Evolutionary conservation across 1,284 basidiomycete genomes (phyloP), one percentile per base, ranked within the genome.

Genomic region (Phlebopus sp.): DNA sequence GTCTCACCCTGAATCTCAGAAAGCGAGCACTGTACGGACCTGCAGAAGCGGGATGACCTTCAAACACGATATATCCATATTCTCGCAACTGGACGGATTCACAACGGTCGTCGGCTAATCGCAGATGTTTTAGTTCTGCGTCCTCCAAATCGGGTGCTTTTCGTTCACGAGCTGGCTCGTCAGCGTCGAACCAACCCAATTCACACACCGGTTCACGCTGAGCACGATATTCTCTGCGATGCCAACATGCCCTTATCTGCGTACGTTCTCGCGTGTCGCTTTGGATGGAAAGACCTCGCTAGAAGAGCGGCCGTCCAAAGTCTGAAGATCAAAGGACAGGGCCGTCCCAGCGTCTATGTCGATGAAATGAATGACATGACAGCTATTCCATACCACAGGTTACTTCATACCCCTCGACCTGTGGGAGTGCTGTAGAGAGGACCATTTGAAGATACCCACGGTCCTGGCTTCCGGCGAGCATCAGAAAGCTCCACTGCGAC

Each of bases 1-100:
- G 64, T 73, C 71, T 3, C 32, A 75, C 75, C 1, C 59, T 77
- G 10, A 69, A 68, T 46, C 62, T 76, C 17, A 67, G 55, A 49
- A 65, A 53, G 44, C 38, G 59, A 31, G 45, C 21, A 5, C 17
- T 23, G 11, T 25, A 40, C 18, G 37, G 37, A 27, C 11, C 29
- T 23, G 23, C 9, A 18, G 19, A 23, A 31, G 7, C 14, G 11
- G 32, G 31, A 6, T 23, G 13, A 4, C n/a, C 27, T 13, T 34
- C 14, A 18, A 41, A 42, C 7, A 29, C 29, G 4, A 5, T 49
- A 14, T 6, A 9, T 30, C 8, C 32, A 5, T 14, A 9, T 21
- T 18, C 34, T n/a, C 44, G 19, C 3, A 6, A 25, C 5, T 14
- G 42, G 15, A 29, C 21, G 21, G 5, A 25, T 11, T 17, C 15